Percentiles rank a stretch among this genome's conserved stretches.
Evolutionary conservation across 306 rosid genomes (phyloP).

Genomic region (Hippophae rhamnoides): DNA sequence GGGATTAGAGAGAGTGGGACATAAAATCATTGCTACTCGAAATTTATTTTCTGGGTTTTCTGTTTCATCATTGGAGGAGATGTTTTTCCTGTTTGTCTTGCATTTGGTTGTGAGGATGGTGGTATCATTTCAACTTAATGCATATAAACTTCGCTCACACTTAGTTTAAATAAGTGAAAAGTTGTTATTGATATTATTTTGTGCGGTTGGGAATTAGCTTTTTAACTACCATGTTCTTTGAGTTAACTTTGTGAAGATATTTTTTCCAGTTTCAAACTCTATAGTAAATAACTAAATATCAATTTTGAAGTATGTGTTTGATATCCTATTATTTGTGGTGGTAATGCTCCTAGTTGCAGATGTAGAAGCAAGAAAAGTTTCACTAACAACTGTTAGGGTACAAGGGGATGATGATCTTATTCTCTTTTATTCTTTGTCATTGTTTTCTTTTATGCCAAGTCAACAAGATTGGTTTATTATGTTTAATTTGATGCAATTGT

Average conservation of each 20-base stretch:
- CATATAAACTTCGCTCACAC: too few species aligned
- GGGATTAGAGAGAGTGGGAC: conserved; percentile 27
- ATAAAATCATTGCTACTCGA: conserved; percentile 7
- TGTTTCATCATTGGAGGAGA: conserved; percentile 9
- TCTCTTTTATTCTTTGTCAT: neutral
- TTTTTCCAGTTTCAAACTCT: too few species aligned
- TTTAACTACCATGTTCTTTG: too few species aligned
- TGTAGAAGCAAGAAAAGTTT: too few species aligned
- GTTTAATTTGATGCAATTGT: conserved; percentile 14
- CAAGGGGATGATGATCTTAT: neutral
- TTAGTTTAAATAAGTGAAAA: too few species aligned
- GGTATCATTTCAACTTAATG: neutral
- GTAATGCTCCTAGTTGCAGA: too few species aligned
- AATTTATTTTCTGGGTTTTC: conserved; percentile 3
- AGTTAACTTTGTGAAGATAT: too few species aligned
- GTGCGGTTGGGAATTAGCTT: too few species aligned
- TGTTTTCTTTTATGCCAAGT: neutral
- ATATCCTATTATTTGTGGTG: too few species aligned
- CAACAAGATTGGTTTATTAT: conserved; percentile 2
- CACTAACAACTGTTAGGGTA: conserved; percentile 48
- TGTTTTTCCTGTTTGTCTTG: conserved; percentile 18
- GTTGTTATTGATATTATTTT: too few species aligned
- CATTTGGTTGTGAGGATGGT: conserved; percentile 10
- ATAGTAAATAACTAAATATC: too few species aligned
- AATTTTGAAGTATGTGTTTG: too few species aligned